These are phyloP conservation scores for Stephania japonica DNA, from an alignment of 164 flowering plant species.

Conservation along the genomic window DNA sequence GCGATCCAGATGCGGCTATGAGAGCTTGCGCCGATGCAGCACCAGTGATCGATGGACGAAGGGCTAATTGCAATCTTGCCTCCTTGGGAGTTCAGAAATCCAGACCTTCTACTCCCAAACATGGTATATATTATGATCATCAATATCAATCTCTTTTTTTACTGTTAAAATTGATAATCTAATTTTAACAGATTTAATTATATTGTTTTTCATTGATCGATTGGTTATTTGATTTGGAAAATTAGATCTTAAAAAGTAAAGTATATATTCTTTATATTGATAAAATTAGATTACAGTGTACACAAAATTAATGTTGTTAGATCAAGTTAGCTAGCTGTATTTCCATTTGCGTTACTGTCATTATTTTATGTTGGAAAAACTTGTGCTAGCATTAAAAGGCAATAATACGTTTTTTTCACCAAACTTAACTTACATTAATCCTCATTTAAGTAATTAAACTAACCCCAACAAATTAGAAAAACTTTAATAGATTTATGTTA, in stretches of 20 bases:
- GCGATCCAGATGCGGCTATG: conserved; percentile 83
- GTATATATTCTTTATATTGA: too few relatives aligned
- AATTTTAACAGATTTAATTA: too few relatives aligned
- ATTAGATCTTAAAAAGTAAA: too few relatives aligned
- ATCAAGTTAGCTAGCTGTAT: not conserved
- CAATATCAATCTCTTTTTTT: not conserved
- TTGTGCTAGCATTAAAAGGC: not conserved
- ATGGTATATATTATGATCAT: conserved; percentile 39
- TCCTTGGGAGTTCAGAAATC: conserved; percentile 88
- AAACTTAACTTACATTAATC: too few relatives aligned
- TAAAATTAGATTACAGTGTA: too few relatives aligned
- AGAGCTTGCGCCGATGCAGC: conserved; percentile 86
- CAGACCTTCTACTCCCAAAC: conserved; percentile 80
- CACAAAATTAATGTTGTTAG: not conserved
- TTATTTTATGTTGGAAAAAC: not conserved
- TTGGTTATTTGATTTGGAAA: too few relatives aligned
- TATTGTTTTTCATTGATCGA: too few relatives aligned
- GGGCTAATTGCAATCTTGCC: conserved; percentile 96
- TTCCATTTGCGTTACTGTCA: not conserved
- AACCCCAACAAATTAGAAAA: too few relatives aligned
- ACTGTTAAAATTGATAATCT: not conserved
- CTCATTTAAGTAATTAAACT: too few relatives aligned
- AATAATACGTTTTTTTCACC: too few relatives aligned
- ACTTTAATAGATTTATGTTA: too few relatives aligned
- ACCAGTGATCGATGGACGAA: conserved; percentile 96